These are phyloP conservation scores for Encephalitozoon cuniculi DNA, from an alignment of 371 early-diverging fungal genomes.

Conservation along the genomic window DNA sequence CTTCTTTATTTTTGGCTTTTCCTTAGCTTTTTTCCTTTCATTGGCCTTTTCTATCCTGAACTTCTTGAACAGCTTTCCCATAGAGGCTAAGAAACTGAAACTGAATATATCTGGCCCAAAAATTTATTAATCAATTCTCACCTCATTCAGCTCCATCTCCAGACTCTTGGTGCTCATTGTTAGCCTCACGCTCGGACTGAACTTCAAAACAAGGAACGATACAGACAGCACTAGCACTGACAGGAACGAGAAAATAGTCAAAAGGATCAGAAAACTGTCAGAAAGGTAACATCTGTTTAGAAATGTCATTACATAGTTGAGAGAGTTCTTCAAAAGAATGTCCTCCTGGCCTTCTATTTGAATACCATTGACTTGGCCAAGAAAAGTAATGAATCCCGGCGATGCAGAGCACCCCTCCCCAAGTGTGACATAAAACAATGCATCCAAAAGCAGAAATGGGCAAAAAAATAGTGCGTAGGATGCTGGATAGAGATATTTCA, in stretches of 20 bases:
- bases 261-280: not conserved
- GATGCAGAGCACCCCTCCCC: not conserved
- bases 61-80: conserved; percentile 13
- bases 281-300: conserved; percentile 11
- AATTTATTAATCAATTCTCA: not conserved
- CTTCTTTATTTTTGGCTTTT: not conserved
- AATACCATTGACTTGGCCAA: not conserved
- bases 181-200: not conserved
- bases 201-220: not conserved
- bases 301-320: conserved; percentile 1
- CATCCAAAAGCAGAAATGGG: not conserved
- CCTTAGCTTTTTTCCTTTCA: not conserved
- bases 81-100: not conserved
- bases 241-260: not conserved
- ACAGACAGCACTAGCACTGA: not conserved
- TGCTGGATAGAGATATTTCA: not conserved
- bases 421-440: conserved; percentile 1
- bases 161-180: not conserved
- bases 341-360: not conserved
- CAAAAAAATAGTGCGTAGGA: not conserved
- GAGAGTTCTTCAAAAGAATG: not conserved
- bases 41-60: not conserved
- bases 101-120: not conserved
- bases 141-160: not conserved
- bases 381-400: not conserved